Percentiles rank a stretch among this genome's conserved stretches.
phyloP scores from a whole-genome alignment of 805 yeast species.

The Teunomyces barrocoloradensis region DNA sequence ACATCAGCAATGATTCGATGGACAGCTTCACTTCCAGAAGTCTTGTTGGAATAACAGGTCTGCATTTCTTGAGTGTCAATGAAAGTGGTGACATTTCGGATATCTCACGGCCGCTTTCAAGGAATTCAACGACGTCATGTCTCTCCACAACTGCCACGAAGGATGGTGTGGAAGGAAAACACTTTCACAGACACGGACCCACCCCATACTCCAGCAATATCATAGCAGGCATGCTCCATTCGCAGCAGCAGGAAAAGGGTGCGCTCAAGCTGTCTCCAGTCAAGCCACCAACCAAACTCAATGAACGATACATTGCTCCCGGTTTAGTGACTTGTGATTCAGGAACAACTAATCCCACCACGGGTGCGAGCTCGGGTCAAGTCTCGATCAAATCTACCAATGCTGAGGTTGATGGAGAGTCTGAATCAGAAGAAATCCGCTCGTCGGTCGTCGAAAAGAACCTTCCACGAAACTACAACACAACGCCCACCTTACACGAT shows the following conservation, averaged over 20 bases:
- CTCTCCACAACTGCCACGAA: constrained; percentile 73
- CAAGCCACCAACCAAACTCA: neutral
- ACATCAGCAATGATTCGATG: constrained; percentile 15
- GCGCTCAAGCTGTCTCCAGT: neutral
- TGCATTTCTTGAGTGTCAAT: neutral
- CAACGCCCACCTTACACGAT: constrained; percentile 34
- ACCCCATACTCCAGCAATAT: constrained; percentile 33
- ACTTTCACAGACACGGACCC: constrained; percentile 45
- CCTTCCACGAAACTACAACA: constrained; percentile 5
- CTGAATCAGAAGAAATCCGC: constrained; percentile 15
- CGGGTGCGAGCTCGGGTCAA: constrained; percentile 6
- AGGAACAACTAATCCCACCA: neutral
- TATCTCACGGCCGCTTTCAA: constrained; percentile 55
- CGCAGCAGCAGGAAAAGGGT: constrained; percentile 11
- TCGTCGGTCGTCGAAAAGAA: constrained; percentile 11
- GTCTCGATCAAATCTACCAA: constrained; percentile 24
- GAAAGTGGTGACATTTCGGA: neutral
- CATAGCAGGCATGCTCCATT: constrained; percentile 25
- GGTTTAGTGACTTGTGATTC: neutral
- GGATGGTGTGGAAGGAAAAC: constrained; percentile 68
- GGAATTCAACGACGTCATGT: constrained; percentile 63
- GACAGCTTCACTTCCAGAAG: constrained; percentile 19
- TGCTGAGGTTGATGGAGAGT: constrained; percentile 28
- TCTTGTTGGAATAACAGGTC: constrained; percentile 11
- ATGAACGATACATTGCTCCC: neutral